phyloP scores from a whole-genome alignment of 345 rosid species.

The Aquilaria sinensis region DNA sequence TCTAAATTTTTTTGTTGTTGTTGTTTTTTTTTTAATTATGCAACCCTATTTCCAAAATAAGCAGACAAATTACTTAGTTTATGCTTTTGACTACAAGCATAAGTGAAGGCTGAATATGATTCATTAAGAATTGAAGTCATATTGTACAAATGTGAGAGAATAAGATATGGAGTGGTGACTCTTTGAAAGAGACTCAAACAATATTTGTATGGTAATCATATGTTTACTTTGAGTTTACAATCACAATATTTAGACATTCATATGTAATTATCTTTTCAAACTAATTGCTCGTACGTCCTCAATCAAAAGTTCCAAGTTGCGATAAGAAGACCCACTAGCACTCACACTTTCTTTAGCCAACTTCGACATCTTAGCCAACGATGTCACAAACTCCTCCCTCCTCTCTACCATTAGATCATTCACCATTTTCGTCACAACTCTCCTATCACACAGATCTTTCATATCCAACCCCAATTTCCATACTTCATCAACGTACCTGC shows the following conservation, averaged over 20 bases:
- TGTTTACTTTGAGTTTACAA: too few species aligned
- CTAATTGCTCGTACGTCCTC: constrained; percentile 26
- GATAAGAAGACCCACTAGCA: constrained; percentile 37
- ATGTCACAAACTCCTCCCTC: constrained; percentile 30
- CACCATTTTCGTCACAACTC: constrained; percentile 43
- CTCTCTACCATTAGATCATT: constrained; percentile 49
- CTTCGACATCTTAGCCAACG: constrained; percentile 21
- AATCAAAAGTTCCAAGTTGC: constrained; percentile 29
- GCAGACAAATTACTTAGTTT: too few species aligned
- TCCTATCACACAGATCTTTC: constrained; percentile 52
- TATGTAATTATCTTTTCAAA: neutral
- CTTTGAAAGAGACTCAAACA: too few species aligned
- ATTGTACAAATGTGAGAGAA: too few species aligned
- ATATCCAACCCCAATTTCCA: constrained; percentile 70
- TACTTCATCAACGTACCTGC: constrained; percentile 44
- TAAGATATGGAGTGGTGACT: too few species aligned
- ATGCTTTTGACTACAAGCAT: too few species aligned
- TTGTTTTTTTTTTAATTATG: too few species aligned
- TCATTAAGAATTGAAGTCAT: too few species aligned
- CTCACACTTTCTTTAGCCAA: constrained; percentile 17
- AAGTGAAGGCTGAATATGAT: too few species aligned
- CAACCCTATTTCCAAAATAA: too few species aligned
- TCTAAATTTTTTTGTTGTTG: too few species aligned
- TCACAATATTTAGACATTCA: neutral
- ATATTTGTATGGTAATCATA: too few species aligned